Evolutionary conservation across 495 filamentous ascomycete genomes (phyloP).

Genomic region (Thermothielavioides terrestris): DNA sequence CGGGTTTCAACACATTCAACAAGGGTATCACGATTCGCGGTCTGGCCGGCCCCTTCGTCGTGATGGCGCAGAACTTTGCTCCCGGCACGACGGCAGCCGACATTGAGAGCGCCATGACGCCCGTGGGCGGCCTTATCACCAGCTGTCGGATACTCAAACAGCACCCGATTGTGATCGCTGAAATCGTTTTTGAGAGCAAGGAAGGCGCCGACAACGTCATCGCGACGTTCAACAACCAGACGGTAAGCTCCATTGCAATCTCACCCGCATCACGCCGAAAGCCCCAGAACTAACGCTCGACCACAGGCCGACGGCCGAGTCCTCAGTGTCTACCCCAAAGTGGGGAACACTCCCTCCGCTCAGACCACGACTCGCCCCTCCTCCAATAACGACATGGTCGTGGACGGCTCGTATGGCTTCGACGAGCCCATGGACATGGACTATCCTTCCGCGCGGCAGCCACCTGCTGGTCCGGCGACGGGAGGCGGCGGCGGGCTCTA

Average conservation of each 20-base stretch:
- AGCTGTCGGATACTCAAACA: slow-evolving; percentile 64
- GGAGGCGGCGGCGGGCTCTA: slow-evolving; percentile 6
- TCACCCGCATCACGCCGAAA: background rate
- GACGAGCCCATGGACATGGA: slow-evolving; percentile 4
- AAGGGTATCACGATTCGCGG: slow-evolving; percentile 70
- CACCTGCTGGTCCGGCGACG: background rate
- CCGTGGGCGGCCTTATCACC: slow-evolving; percentile 58
- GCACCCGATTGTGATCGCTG: slow-evolving; percentile 71
- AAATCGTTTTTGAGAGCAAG: slow-evolving; percentile 72
- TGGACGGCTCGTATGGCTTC: slow-evolving; percentile 15
- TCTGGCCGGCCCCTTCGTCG: slow-evolving; percentile 68
- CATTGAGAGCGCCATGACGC: slow-evolving; percentile 77
- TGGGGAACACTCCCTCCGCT: slow-evolving; percentile 18
- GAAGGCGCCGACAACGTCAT: slow-evolving; percentile 73
- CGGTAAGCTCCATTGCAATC: slow-evolving; percentile 44
- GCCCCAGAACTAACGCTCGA: slow-evolving; percentile 1
- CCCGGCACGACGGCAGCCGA: slow-evolving; percentile 89
- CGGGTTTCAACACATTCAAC: slow-evolving; percentile 3
- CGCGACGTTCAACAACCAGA: slow-evolving; percentile 77
- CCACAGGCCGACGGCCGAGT: slow-evolving; percentile 75
- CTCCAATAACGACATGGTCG: slow-evolving; percentile 1
- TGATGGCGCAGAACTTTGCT: slow-evolving; percentile 83
- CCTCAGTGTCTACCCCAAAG: slow-evolving; percentile 66
- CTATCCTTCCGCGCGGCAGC: background rate
- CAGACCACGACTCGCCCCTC: background rate